These are phyloP conservation scores for Penicillium subrubescens DNA, from an alignment of 495 filamentous ascomycete species.

Conservation along the genomic window DNA sequence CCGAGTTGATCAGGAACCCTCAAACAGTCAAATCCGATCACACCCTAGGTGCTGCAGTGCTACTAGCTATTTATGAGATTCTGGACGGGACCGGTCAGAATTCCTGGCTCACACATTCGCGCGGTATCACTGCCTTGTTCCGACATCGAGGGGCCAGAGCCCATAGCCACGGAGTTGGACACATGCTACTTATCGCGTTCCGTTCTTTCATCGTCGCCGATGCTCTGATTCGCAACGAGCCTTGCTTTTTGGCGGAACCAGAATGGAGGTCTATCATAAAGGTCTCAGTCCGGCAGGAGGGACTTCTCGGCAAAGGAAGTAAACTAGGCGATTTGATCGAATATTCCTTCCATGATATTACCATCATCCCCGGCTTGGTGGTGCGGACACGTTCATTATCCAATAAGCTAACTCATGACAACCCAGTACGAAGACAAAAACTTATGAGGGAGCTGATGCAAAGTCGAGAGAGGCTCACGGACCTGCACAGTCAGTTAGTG, in stretches of 20 bases:
- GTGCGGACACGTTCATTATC: no score
- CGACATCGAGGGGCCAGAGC: background rate
- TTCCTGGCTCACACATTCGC: background rate
- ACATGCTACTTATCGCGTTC: background rate
- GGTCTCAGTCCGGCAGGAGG: background rate
- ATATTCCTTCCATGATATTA: background rate
- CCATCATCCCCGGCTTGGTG: no score
- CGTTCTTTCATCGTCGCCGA: background rate
- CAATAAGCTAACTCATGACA: no score
- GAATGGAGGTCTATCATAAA: background rate
- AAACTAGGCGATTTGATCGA: background rate
- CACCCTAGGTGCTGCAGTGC: background rate
- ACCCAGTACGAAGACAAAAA: no score
- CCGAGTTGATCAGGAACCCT: no score
- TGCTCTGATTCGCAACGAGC: background rate
- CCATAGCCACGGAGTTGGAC: background rate
- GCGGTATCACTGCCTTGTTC: background rate
- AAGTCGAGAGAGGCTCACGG: no score
- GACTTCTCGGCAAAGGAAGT: background rate
- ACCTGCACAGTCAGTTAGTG: no score
- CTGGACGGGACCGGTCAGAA: background rate
- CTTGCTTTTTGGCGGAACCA: background rate
- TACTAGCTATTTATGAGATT: background rate
- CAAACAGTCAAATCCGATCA: background rate
- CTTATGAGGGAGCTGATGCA: no score